Base-by-base conservation (phyloP, 2,329 filamentous ascomycete species). In the Ceratocystis cacaofunesta region DNA sequence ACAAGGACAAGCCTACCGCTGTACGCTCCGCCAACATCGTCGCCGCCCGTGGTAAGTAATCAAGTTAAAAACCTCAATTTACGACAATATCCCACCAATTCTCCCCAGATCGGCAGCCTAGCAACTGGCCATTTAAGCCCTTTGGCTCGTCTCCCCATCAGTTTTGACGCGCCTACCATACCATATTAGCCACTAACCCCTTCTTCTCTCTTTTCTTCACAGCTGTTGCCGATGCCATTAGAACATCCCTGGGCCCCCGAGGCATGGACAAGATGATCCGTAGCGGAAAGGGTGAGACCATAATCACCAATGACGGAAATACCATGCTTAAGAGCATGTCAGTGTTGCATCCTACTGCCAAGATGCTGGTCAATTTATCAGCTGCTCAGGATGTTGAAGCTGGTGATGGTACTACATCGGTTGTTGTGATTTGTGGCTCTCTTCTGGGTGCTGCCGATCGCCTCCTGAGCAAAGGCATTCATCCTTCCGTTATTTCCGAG, bases 251-350 rank as follows among this genome's bases (percentile, higher is more conserved):
- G 70, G 94, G 94, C 69, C 94, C 94, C 70, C 86, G 94, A 77
- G 94, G 94, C 74, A 96, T 96, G 92, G 92, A 96, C 80, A 96
- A 96, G 82, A 96, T 96, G 92, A 97, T 99, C 72, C 89, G 95
- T 81, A 95, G 88, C 68, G 89, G 91, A 75, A 96, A 90, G 79
- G 94, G 92, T 78, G 90, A 95, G 77, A 96, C 92, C 67, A 94
- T 97, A 76, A 99, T 99, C 79, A 99, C 94, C 73, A 99, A 99
- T 81, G 94, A 99, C 78, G 94, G 94, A 76, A 95, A 95, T 80
- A 99, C 94, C 66, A 99, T 99, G 92, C 80, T 99, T 74, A 95
- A 89, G 79, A 92, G 92, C 80, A 97, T 99, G 94, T 89, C 90
- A 70, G 94, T 99, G 70, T 91, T 99, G 88, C 94, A 99, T 75